Conservation (phyloP, 306 rosid species). For the Mucuna pruriens region DNA sequence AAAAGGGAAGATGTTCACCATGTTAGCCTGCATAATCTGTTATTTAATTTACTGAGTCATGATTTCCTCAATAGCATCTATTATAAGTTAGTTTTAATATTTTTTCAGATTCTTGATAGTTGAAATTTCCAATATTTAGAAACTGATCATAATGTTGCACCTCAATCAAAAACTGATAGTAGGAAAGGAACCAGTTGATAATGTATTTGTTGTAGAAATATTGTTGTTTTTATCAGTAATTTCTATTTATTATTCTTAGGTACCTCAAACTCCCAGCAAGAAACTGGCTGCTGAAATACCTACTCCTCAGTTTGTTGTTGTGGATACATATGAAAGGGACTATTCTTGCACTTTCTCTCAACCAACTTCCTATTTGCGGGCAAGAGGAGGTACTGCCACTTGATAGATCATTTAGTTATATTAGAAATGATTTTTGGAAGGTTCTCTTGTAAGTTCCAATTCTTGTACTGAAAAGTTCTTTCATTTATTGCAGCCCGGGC, state of each 20-base stretch:
- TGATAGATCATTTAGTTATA: slow-evolving; percentile 23
- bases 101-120: slow-evolving; percentile 1
- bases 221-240: slow-evolving; percentile 13
- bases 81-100: neutral
- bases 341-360: slow-evolving; percentile 84
- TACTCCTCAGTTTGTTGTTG: slow-evolving; percentile 85
- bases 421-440: slow-evolving; percentile 27
- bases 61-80: slow-evolving; percentile 8
- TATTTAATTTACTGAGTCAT: slow-evolving; percentile 8
- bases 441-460: slow-evolving; percentile 20
- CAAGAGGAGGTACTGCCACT: slow-evolving; percentile 76
- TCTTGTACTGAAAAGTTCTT: slow-evolving; percentile 33
- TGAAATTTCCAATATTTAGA: slow-evolving; percentile 28
- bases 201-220: neutral
- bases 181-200: slow-evolving; percentile 17
- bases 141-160: slow-evolving; percentile 7
- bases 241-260: slow-evolving; percentile 43
- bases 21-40: neutral
- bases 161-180: neutral
- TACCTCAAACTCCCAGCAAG: slow-evolving; percentile 62
- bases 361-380: slow-evolving; percentile 90
- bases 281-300: slow-evolving; percentile 79
- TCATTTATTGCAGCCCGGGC: slow-evolving; percentile 70
- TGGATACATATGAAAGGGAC: slow-evolving; percentile 93
- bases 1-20: slow-evolving; percentile 9